Base-by-base conservation (phyloP, 495 filamentous ascomycete genomes). In the Xeromyces bisporus region DNA sequence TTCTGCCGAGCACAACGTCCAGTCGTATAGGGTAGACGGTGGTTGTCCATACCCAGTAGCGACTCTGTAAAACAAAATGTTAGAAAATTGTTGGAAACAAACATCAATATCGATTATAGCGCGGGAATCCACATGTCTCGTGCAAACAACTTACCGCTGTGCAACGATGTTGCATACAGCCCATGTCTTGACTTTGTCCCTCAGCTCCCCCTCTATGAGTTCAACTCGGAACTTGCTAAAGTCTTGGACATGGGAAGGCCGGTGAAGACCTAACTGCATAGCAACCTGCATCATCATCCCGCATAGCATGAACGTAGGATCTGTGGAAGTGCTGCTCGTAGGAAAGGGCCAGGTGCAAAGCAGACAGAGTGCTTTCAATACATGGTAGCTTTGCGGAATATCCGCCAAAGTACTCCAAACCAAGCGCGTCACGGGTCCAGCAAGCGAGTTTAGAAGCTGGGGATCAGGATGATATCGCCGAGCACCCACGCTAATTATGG, bases 211-310 rank as follows among this genome's bases (percentile, higher is more conserved):
- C 35, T 80, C 78, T 39, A 79, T 80, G 20, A 92, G 66, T 40
- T 87, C 77, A 11, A 92, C 71, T 3, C 74, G 72, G 24, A 81
- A 78, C 14, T 82, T 71, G 15, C 78, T 80, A 52, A 93, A 93
- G 53, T 93, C 85, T 47, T 92, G 82, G 12, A 78, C 75, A 53
- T 93, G 80, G 24, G 78, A 85, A 6, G 85, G 85, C 14, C 84
- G 73, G 44, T 94, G 85, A 29, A 94, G 68, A 29, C 85, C 85
- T 34, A 87, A 78, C 38, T 87, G 82, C 53, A 86, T 86, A 9
- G 85, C 80, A 32, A 86, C 73, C 49, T 92, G 84, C 66, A 92
- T 79, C 84, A 93, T 86, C 43, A 89, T 67, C 16, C 85, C 85
- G 43, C 77, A 75, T 7, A 92, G 62, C 57, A 91, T 92, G 43